These are phyloP conservation scores for Nannochloris sp. DNA, from an alignment of 139 green algal species.

Conservation along the genomic window DNA sequence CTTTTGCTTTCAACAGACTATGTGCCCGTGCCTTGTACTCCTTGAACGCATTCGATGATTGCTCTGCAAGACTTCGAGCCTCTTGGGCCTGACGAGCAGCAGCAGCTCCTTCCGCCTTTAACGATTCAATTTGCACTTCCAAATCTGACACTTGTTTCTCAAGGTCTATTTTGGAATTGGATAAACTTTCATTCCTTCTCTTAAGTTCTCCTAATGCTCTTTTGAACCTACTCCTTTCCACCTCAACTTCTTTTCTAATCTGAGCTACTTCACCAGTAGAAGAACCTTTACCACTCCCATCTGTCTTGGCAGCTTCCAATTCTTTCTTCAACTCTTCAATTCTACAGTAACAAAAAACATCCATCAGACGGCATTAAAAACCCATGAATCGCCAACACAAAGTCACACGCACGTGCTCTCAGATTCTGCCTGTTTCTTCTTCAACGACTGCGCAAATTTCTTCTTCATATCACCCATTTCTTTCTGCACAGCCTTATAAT, in stretches of 20 bases:
- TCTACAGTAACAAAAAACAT: background rate
- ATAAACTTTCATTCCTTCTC: conserved; percentile 27
- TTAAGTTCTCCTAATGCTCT: conserved; percentile 32
- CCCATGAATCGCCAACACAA: background rate
- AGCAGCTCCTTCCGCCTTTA: background rate
- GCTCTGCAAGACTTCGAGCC: conserved; percentile 2
- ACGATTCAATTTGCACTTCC: background rate
- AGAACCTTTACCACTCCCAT: background rate
- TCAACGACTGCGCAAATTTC: background rate
- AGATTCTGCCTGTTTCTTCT: background rate
- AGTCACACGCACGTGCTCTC: background rate
- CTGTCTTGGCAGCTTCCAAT: background rate
- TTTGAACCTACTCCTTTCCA: conserved; percentile 31
- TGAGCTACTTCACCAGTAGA: conserved; percentile 9
- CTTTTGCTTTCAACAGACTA: conserved; percentile 35
- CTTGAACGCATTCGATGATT: conserved; percentile 11
- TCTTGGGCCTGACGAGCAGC: conserved; percentile 9
- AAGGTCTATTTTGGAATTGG: conserved; percentile 27
- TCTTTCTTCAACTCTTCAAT: background rate
- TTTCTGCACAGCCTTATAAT: background rate
- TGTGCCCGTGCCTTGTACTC: conserved; percentile 50
- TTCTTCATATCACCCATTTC: background rate
- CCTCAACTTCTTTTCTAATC: conserved; percentile 29
- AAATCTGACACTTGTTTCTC: conserved; percentile 12
- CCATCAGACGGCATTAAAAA: too few species aligned